phyloP scores from a whole-genome alignment of 2,329 filamentous ascomycete species.

The Penicillium sp. region DNA sequence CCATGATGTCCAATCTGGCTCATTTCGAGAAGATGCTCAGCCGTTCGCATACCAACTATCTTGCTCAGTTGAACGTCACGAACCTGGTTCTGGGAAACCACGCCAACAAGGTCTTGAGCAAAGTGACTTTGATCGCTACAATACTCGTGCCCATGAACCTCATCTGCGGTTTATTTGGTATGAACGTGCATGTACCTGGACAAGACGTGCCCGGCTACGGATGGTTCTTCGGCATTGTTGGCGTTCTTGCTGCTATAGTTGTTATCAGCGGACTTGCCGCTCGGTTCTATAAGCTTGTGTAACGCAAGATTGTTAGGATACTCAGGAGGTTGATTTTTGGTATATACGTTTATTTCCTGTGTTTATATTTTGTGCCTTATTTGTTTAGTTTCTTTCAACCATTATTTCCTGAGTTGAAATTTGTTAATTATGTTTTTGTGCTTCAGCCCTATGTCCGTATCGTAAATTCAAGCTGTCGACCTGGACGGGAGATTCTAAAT shows the following conservation, averaged over 20 bases:
- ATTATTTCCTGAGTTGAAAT: not conserved
- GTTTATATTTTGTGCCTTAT: constrained; percentile 4
- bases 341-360: constrained; percentile 3
- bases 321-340: not conserved
- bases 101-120: constrained; percentile 87
- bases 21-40: constrained; percentile 99
- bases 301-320: constrained; percentile 14
- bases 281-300: constrained; percentile 49
- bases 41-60: constrained; percentile 91
- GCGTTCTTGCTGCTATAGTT: constrained; percentile 50
- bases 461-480: not conserved
- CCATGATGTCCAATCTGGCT: constrained; percentile 94
- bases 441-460: not conserved
- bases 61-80: constrained; percentile 91
- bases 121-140: constrained; percentile 92
- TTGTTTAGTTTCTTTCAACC: not conserved
- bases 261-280: constrained; percentile 44
- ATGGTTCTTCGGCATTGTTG: constrained; percentile 58
- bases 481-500: not conserved
- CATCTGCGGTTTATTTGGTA: constrained; percentile 68
- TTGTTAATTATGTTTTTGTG: not conserved
- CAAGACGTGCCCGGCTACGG: constrained; percentile 37
- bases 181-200: constrained; percentile 57
- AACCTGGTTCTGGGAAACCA: constrained; percentile 86
- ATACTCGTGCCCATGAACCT: constrained; percentile 96